Evolutionary conservation across 139 green algal genomes (phyloP).

Genomic region (Chlorella sorokiniana): DNA sequence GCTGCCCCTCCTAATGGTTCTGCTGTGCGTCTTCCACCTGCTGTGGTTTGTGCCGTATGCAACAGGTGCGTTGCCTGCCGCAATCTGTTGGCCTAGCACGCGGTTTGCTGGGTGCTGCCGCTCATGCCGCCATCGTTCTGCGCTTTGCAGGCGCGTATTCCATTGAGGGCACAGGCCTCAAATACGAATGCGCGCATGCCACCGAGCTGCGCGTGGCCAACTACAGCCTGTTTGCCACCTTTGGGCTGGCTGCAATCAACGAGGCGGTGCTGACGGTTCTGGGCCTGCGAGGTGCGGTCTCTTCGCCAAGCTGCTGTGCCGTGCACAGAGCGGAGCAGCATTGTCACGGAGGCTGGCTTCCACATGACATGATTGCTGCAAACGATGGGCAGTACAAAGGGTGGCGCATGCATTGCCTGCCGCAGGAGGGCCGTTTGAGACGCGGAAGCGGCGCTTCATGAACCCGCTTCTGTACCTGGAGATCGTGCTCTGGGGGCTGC

Average conservation of each 20-base stretch:
- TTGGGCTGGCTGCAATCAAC: not conserved
- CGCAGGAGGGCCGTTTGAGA: constrained; percentile 27
- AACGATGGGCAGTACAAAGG: not conserved
- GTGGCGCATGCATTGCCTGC: not conserved
- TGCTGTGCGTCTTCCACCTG: constrained; percentile 18
- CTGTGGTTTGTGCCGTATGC: constrained; percentile 22
- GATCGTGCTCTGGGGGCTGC: constrained; percentile 6
- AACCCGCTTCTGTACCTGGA: constrained; percentile 19
- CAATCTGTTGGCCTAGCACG: not conserved
- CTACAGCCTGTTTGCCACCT: constrained; percentile 19
- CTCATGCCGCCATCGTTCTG: not conserved
- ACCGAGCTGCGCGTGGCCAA: not conserved
- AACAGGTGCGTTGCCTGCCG: not conserved
- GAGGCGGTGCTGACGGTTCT: not conserved
- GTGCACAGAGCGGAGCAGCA: not conserved
- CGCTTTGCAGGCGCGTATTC: constrained; percentile 9
- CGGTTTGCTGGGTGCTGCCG: not conserved
- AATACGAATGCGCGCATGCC: constrained; percentile 6
- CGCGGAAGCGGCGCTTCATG: not conserved
- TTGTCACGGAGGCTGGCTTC: not conserved
- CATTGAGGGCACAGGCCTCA: not conserved
- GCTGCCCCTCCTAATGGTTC: not conserved
- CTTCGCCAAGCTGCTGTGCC: not conserved
- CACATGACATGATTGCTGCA: not conserved
- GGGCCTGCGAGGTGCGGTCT: constrained; percentile 7